A percentile compares a stretch with the other conserved stretches of the same genome.
These are phyloP conservation scores for Penicillium olsonii DNA, from an alignment of 2,329 filamentous ascomycete genomes.

Conservation along the genomic window DNA sequence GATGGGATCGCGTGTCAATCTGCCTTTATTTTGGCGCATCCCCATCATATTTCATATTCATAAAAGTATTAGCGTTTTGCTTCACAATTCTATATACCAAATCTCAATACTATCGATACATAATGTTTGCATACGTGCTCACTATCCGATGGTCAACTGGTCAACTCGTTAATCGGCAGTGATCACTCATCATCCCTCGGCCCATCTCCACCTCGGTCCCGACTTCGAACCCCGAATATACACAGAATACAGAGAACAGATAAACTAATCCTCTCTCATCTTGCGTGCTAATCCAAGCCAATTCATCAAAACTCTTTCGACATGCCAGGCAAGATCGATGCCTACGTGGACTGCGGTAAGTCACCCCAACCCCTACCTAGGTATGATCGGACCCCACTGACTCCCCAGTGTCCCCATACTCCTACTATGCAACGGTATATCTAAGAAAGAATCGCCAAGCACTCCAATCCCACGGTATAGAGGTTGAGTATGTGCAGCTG, in stretches of 20 bases:
- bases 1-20: not conserved
- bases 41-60: not conserved
- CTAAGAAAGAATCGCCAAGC: constrained; percentile 57
- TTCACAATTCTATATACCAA: not conserved
- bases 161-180: not conserved
- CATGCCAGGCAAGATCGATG: constrained; percentile 26
- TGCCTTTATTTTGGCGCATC: not conserved
- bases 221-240: constrained; percentile 7
- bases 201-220: constrained; percentile 20
- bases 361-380: not conserved
- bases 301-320: not conserved
- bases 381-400: not conserved
- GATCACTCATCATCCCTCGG: constrained; percentile 31
- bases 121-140: too few relatives aligned
- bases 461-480: constrained; percentile 60
- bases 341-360: constrained; percentile 27
- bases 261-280: not conserved
- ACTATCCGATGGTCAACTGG: too few relatives aligned
- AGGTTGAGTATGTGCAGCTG: constrained; percentile 62
- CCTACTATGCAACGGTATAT: constrained; percentile 57
- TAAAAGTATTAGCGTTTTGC: not conserved
- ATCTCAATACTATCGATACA: not conserved
- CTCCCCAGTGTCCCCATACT: constrained; percentile 62
- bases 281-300: not conserved
- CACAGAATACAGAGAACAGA: too few relatives aligned